Percentiles rank a stretch among this genome's conserved stretches.
phyloP scores from a whole-genome alignment of 2,329 filamentous ascomycete genomes.

The Trichoderma lentiforme region DNA sequence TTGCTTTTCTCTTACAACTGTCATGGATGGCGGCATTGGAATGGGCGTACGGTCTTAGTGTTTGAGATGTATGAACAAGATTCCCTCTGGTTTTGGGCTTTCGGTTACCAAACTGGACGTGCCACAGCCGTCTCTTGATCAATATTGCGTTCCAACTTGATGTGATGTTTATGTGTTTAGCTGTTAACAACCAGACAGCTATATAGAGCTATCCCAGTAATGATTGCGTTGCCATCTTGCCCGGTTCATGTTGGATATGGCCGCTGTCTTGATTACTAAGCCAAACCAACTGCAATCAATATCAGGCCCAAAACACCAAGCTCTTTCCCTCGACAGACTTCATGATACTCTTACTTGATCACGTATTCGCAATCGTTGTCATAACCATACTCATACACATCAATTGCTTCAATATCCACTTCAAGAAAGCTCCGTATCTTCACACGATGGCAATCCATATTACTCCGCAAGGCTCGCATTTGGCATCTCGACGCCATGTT shows the following conservation, averaged over 20 bases:
- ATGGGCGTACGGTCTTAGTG: constrained; percentile 42
- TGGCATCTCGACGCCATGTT: not conserved
- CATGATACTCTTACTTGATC: not conserved
- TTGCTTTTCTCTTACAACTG: constrained; percentile 20
- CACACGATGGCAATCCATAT: not conserved
- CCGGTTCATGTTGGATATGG: not conserved
- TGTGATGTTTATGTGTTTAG: not conserved
- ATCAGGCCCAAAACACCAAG: not conserved
- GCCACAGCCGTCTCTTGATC: constrained; percentile 15
- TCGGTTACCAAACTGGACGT: constrained; percentile 30
- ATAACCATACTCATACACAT: not conserved
- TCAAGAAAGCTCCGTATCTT: not conserved
- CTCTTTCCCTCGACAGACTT: not conserved
- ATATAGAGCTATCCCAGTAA: not conserved
- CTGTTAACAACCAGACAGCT: not conserved
- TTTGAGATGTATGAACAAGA: constrained; percentile 42
- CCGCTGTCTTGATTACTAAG: not conserved
- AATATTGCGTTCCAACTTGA: not conserved
- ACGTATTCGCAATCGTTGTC: too few relatives aligned
- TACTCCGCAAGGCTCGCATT: too few relatives aligned
- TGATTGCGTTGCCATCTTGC: not conserved
- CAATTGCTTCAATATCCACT: not conserved
- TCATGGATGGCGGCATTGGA: constrained; percentile 20
- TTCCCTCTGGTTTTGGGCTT: constrained; percentile 37
- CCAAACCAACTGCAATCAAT: not conserved